Base-by-base conservation (phyloP, 805 yeast species). In the Sugiyamaella mastotermitis region DNA sequence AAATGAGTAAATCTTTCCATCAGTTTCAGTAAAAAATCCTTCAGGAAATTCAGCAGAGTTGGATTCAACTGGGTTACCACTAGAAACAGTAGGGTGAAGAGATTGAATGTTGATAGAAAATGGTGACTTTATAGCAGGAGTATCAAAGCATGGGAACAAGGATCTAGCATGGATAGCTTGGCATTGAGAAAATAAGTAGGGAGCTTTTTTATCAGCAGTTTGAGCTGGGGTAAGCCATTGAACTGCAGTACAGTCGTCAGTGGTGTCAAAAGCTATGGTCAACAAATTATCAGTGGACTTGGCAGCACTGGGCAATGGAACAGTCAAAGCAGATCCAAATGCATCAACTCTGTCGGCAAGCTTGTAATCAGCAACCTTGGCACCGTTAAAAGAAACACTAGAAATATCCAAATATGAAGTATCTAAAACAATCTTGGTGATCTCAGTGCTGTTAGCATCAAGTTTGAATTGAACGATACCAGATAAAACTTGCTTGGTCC, bases 141-240 rank as follows among this genome's bases (percentile, higher is more conserved):
- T 86, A 59, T 87, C 96, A 56, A 87, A 87, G 52, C 86, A 83
- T 6, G 96, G 96, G 64, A 83, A 80, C 53, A 86, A 68, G 11
- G 90, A 74, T 53, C 96, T 72, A 5, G 95, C 92, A 55, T 87
- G 95, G 47, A 83, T 86, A 25, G 95, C 87, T 64, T 87, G 94
- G 56, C 94, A 75, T 62, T 87, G 96, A 8, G 95, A 84, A 58
- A 86, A 87, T 41, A 87, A 68, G 58, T 76, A 81, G 1, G 85
- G 86, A 18, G 68, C 67, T 29, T 71, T 72, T 44, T 78, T 74
- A 13, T 88, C 94, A 33, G 78, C 78, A 6, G 94, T 82, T 50
- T 79, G 83, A 37, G 69, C 76, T 24, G 79, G 76, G n/a, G 73
- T 74, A 37, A 87, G 64, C 78, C 92, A 87, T 60, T 87, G 95